These are phyloP conservation scores for Penicillium cinerascens DNA, from an alignment of 495 filamentous ascomycete species.

Conservation along the genomic window DNA sequence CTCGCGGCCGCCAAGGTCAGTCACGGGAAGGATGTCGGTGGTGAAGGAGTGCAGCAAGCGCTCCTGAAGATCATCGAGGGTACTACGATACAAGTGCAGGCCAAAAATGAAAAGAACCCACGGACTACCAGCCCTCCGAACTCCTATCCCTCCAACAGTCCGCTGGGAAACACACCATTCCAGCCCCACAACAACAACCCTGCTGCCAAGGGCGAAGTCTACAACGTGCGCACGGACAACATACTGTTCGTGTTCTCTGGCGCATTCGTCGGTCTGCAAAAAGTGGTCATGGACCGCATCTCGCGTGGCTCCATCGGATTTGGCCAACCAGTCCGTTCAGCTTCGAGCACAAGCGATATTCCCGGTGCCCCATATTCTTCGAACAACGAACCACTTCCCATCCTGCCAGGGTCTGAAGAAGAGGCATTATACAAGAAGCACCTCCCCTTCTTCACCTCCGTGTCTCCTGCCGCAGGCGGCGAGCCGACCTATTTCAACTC, in stretches of 20 bases:
- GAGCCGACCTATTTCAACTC: conserved; percentile 64
- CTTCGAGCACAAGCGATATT: conserved; percentile 25
- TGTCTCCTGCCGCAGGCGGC: conserved; percentile 25
- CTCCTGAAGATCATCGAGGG: conserved; percentile 95
- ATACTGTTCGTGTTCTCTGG: conserved; percentile 96
- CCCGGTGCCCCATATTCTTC: conserved; percentile 21
- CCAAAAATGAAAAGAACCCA: conserved; percentile 70
- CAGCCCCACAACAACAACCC: conserved; percentile 36
- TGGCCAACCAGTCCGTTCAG: conserved; percentile 69
- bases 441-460: conserved; percentile 60
- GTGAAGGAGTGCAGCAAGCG: conserved; percentile 94
- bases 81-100: conserved; percentile 79
- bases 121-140: conserved; percentile 44
- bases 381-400: conserved; percentile 44
- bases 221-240: conserved; percentile 88
- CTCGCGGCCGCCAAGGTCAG: conserved; percentile 70
- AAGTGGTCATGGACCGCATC: conserved; percentile 79
- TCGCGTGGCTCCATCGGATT: conserved; percentile 90
- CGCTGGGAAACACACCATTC: conserved; percentile 43
- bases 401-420: conserved; percentile 52
- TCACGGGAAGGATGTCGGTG: conserved; percentile 79
- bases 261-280: conserved; percentile 91
- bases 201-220: conserved; percentile 73
- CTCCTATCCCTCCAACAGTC: conserved; percentile 48
- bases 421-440: conserved; percentile 62